phyloP scores from a whole-genome alignment of 257 asterid genomes.

The Nicotiana tomentosiformis region DNA sequence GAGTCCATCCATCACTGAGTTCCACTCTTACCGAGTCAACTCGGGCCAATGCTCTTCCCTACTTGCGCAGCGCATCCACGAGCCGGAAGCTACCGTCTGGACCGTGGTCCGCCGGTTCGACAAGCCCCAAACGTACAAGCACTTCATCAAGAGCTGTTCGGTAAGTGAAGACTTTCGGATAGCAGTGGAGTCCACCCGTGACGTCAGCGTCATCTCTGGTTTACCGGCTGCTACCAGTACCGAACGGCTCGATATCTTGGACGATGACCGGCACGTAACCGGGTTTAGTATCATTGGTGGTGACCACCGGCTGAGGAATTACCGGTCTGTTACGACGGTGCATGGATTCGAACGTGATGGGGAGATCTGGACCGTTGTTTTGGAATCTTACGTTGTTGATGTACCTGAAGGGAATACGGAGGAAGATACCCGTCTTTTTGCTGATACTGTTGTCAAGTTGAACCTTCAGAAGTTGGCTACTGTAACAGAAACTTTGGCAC shows the following conservation, averaged over 20 bases:
- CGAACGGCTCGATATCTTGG: constrained; percentile 67
- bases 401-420: constrained; percentile 89
- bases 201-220: constrained; percentile 78
- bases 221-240: constrained; percentile 89
- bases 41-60: constrained; percentile 62
- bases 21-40: constrained; percentile 66
- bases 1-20: constrained; percentile 35
- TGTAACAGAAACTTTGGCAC: constrained; percentile 27
- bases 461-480: constrained; percentile 79
- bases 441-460: constrained; percentile 75
- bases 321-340: constrained; percentile 59
- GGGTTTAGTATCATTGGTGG: constrained; percentile 85
- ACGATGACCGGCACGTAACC: constrained; percentile 67
- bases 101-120: constrained; percentile 71
- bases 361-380: constrained; percentile 42
- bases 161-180: constrained; percentile 36
- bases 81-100: constrained; percentile 65
- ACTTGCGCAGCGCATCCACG: constrained; percentile 61
- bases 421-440: constrained; percentile 81
- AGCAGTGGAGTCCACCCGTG: constrained; percentile 53
- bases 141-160: constrained; percentile 88
- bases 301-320: constrained; percentile 72
- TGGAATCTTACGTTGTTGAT: constrained; percentile 81
- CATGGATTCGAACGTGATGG: constrained; percentile 44
- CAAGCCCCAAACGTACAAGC: constrained; percentile 74